Evolutionary conservation across 305 asterid species (phyloP).

Genomic region (Euphrasia arctica): DNA sequence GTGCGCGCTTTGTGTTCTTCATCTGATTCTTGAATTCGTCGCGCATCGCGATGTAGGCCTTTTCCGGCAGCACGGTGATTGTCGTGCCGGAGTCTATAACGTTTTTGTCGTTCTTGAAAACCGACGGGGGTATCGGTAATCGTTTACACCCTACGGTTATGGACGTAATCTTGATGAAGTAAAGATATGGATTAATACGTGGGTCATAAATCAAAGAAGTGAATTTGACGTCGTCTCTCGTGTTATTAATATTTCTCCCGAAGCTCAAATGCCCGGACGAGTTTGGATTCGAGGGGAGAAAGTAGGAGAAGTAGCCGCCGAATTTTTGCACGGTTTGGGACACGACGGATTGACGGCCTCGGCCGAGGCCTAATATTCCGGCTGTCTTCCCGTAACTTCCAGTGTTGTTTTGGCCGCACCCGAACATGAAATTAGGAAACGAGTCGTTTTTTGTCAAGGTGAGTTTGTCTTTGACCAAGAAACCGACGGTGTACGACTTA

Average conservation of each 20-base stretch:
- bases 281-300: slow-evolving; percentile 56
- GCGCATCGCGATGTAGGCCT: background rate
- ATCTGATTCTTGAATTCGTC: background rate
- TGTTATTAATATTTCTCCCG: slow-evolving; percentile 30
- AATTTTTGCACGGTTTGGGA: slow-evolving; percentile 57
- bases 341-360: slow-evolving; percentile 44
- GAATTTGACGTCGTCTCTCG: slow-evolving; percentile 31
- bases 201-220: slow-evolving; percentile 39
- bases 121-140: slow-evolving; percentile 38
- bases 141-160: slow-evolving; percentile 46
- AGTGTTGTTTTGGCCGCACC: slow-evolving; percentile 68
- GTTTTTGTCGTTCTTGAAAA: slow-evolving; percentile 45
- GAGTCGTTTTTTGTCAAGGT: slow-evolving; percentile 41
- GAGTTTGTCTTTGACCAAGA: slow-evolving; percentile 43
- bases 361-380: slow-evolving; percentile 67
- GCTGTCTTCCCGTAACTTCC: slow-evolving; percentile 65
- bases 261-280: slow-evolving; percentile 58
- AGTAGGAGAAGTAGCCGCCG: slow-evolving; percentile 67
- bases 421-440: slow-evolving; percentile 49
- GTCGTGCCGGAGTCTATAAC: slow-evolving; percentile 27
- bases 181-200: slow-evolving; percentile 27
- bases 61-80: background rate
- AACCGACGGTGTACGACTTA: slow-evolving; percentile 54
- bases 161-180: slow-evolving; percentile 41
- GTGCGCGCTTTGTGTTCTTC: too few species aligned